Evolutionary conservation across 2,329 filamentous ascomycete species (phyloP).

Genomic region (Bisporella sp.): DNA sequence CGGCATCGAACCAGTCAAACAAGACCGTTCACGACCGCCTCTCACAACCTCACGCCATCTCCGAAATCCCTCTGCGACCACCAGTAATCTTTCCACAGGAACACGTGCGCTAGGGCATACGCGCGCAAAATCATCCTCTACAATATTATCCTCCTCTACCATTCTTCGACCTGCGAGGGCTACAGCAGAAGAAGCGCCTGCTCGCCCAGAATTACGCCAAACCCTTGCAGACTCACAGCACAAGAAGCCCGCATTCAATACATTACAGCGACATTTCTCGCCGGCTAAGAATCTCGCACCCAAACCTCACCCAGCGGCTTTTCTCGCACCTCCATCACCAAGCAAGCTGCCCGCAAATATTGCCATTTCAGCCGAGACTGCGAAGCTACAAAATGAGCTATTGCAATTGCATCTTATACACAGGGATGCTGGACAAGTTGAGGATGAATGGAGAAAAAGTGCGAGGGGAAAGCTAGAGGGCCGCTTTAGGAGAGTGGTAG

Average conservation of each 20-base stretch:
- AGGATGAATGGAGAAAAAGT: slow-evolving; percentile 47
- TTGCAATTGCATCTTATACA: slow-evolving; percentile 60
- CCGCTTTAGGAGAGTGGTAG: slow-evolving; percentile 34
- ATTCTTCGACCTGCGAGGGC: slow-evolving; percentile 12
- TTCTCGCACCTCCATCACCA: slow-evolving; percentile 53
- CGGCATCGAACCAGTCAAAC: slow-evolving; percentile 17
- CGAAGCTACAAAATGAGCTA: slow-evolving; percentile 55
- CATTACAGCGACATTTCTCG: slow-evolving; percentile 60
- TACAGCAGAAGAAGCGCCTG: slow-evolving; percentile 8
- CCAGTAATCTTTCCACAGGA: slow-evolving; percentile 5
- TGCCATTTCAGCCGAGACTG: slow-evolving; percentile 50
- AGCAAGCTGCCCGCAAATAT: slow-evolving; percentile 55
- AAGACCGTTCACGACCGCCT: slow-evolving; percentile 22
- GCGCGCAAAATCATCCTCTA: slow-evolving; percentile 22
- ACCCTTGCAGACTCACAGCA: slow-evolving; percentile 12
- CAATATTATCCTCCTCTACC: slow-evolving; percentile 12
- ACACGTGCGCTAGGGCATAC: slow-evolving; percentile 13
- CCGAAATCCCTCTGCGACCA: slow-evolving; percentile 19
- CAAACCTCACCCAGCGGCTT: slow-evolving; percentile 53
- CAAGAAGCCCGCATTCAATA: slow-evolving; percentile 41
- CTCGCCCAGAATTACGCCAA: slow-evolving; percentile 4
- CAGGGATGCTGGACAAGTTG: slow-evolving; percentile 39
- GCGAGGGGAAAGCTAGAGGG: slow-evolving; percentile 41
- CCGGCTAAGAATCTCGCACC: slow-evolving; percentile 54
- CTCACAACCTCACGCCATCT: slow-evolving; percentile 19